These are phyloP conservation scores for Durio zibethinus DNA, from an alignment of 345 rosid genomes.

Conservation along the genomic window DNA sequence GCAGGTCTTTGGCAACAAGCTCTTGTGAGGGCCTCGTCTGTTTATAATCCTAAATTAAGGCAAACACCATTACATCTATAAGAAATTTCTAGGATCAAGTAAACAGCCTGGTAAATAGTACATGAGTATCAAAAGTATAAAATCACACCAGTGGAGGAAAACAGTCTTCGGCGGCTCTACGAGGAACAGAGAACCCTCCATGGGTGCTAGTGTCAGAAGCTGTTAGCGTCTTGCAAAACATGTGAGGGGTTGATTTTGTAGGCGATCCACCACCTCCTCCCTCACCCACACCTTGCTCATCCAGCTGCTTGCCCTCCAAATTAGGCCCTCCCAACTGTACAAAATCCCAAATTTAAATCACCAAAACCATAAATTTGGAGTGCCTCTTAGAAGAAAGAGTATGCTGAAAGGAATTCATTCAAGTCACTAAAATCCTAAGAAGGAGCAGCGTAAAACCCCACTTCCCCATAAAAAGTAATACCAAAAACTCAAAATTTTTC, in stretches of 20 bases:
- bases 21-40: constrained; percentile 99
- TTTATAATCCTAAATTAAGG: constrained; percentile 60
- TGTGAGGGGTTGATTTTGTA: constrained; percentile 75
- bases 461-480: neutral
- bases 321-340: constrained; percentile 47
- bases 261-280: constrained; percentile 61
- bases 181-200: constrained; percentile 98
- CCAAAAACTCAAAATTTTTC: neutral
- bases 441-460: neutral
- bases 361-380: neutral
- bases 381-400: neutral
- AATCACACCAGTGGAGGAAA: constrained; percentile 84
- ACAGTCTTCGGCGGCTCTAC: constrained; percentile 99
- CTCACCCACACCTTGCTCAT: constrained; percentile 55
- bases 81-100: neutral
- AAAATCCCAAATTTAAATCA: constrained; percentile 21
- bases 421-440: neutral
- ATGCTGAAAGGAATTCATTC: neutral
- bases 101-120: neutral
- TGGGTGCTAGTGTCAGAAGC: constrained; percentile 99
- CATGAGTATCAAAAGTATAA: constrained; percentile 1
- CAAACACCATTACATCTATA: neutral
- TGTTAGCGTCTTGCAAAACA: constrained; percentile 98
- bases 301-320: constrained; percentile 49
- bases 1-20: constrained; percentile 95